phyloP scores from a whole-genome alignment of 805 yeast genomes.

The Myxozyma vanderwaltii region DNA sequence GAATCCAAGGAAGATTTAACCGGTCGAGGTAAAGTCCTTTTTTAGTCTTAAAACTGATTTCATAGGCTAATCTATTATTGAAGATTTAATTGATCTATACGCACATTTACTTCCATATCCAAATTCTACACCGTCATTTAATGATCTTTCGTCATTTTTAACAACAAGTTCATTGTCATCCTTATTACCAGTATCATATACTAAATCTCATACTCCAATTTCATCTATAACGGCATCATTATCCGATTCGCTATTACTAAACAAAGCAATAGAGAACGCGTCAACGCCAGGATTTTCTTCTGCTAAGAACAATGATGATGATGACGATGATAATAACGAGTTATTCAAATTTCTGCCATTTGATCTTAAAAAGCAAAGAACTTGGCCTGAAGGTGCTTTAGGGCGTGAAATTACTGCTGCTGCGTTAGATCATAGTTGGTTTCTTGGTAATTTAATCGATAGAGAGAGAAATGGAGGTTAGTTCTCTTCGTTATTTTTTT shows the following conservation, averaged over 20 bases:
- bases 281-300: background rate
- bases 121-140: conserved; percentile 41
- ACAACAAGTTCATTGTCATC: conserved; percentile 39
- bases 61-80: background rate
- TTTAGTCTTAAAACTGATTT: background rate
- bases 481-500: background rate
- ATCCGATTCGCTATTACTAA: conserved; percentile 43
- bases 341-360: conserved; percentile 50
- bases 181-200: conserved; percentile 37
- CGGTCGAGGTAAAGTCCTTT: background rate
- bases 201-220: conserved; percentile 28
- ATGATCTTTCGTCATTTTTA: conserved; percentile 34
- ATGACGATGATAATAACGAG: conserved; percentile 25
- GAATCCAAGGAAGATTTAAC: background rate
- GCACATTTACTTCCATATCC: conserved; percentile 50
- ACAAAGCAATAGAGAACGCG: conserved; percentile 18
- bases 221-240: conserved; percentile 54
- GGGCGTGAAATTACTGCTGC: conserved; percentile 52
- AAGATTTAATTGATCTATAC: conserved; percentile 42
- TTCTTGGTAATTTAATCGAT: conserved; percentile 46
- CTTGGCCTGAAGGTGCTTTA: conserved; percentile 45
- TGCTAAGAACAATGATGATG: background rate
- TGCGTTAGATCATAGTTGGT: conserved; percentile 65
- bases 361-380: conserved; percentile 44
- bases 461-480: conserved; percentile 24